Conservation (phyloP, 148 eudicot genomes). For the Linanthus parryae region DNA sequence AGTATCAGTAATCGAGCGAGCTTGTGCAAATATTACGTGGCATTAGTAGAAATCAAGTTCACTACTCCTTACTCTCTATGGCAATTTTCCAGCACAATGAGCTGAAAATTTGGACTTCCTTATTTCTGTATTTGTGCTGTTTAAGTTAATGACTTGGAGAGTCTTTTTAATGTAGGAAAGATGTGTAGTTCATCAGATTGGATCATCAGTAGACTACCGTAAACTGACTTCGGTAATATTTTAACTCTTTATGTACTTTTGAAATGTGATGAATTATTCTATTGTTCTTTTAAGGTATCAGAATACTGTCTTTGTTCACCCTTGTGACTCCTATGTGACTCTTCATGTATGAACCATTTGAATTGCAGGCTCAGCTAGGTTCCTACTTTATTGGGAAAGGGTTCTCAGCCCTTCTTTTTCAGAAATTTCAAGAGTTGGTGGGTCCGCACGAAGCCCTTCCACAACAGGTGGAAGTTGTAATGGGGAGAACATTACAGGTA, state of each 20-base stretch:
- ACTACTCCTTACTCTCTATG: no score
- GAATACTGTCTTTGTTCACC: no score
- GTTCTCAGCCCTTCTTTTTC: constrained; percentile 46
- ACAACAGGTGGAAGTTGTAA: constrained; percentile 85
- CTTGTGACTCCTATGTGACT: not conserved
- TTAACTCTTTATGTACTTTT: not conserved
- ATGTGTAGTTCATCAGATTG: constrained; percentile 67
- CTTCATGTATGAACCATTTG: no score
- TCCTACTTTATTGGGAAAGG: constrained; percentile 62
- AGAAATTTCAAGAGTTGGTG: constrained; percentile 47
- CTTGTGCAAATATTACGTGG: no score
- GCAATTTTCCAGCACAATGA: no score
- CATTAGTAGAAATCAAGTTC: not conserved
- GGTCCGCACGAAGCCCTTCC: constrained; percentile 44
- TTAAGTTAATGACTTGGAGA: not conserved
- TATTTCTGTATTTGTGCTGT: not conserved
- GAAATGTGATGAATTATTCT: no score
- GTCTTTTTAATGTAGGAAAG: constrained; percentile 51
- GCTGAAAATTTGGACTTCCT: not conserved
- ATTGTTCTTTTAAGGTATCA: not conserved
- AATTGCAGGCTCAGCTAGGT: constrained; percentile 64
- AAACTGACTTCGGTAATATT: constrained; percentile 66
- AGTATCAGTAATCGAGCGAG: no score
- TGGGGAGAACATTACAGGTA: constrained; percentile 92
- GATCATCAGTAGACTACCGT: constrained; percentile 79